A percentile compares a stretch with the other conserved stretches of the same genome.
phyloP scores from a whole-genome alignment of 1,284 basidiomycete species.

The Papiliotrema terrestris region DNA sequence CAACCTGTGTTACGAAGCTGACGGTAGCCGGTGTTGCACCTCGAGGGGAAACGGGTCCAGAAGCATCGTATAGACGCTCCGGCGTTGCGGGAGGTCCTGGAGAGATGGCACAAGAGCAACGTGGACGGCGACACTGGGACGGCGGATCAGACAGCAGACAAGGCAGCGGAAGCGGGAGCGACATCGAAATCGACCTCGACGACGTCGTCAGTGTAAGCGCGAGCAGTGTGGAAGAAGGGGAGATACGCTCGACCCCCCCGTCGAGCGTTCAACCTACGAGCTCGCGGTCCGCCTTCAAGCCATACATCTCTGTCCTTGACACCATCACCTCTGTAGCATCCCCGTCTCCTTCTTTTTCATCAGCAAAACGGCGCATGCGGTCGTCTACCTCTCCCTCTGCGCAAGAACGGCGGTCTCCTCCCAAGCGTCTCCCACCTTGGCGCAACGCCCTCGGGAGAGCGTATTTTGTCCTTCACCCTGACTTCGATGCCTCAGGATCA shows the following conservation, averaged over 20 bases:
- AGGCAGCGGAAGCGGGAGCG: not conserved
- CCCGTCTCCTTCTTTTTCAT: not conserved
- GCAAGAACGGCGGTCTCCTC: not conserved
- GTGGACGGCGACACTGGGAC: not conserved
- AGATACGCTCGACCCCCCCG: too few species aligned
- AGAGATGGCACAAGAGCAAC: constrained; percentile 28
- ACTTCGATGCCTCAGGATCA: not conserved
- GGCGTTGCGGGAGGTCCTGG: constrained; percentile 28
- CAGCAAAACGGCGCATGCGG: too few species aligned
- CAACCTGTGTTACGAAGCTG: not conserved
- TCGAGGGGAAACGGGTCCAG: constrained; percentile 38
- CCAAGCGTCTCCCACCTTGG: constrained; percentile 13
- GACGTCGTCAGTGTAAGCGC: not conserved
- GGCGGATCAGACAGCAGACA: not conserved
- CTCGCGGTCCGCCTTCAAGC: not conserved
- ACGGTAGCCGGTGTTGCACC: constrained; percentile 45
- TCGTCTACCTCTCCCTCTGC: not conserved
- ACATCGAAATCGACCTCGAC: not conserved
- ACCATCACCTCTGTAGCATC: not conserved
- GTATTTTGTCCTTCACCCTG: constrained; percentile 8
- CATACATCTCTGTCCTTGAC: not conserved
- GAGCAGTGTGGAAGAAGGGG: not conserved
- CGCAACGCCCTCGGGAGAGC: constrained; percentile 12
- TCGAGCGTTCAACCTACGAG: too few species aligned
- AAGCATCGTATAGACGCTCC: constrained; percentile 43